Evolutionary conservation across 148 eudicot genomes (phyloP), one percentile per base, ranked within the genome.

Genomic region (Oxyria digyna): DNA sequence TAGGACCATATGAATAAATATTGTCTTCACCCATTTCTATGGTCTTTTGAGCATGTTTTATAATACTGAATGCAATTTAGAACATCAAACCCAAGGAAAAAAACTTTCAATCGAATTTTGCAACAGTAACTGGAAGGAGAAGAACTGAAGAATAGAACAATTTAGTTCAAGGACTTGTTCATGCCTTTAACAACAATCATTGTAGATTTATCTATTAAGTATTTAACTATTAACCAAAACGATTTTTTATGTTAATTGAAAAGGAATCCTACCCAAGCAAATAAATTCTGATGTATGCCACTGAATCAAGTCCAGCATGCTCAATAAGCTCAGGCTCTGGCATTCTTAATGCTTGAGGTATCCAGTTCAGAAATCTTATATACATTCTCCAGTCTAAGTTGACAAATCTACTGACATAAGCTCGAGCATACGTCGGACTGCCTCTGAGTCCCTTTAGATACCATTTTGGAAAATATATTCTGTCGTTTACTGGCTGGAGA

Each of bases 381-480:
- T 93, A 93, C 68, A 78, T 83, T 77, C 85, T 79, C 71, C 64
- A 69, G 69, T 93, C 97, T 72, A 90, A 69, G 73, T 93, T 93
- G 42, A 93, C 87, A 74, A 89, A 83, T 69, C 83, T 90, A 24
- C 75, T 80, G 59, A 81, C 78, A 55, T 69, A 68, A 29, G 86
- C 76, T 64, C 82, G 82, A 4, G 92, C 78, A 46, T 62, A 79
- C 21, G 78, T 78, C 52, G 98, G 96, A 63, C 82, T 88, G 41
- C 81, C 87, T 68, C 98, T 74, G 69, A 90, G 79, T 33, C 98
- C 98, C 84, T 88, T 93, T 67, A 86, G 70, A 78, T 93, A 89
- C 98, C 98, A 93, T 84, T 93, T 93, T 18, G 98, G 95, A 55
- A 93, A 93, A 83, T 93, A 93, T 6, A 93, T 87, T 80, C 98